A percentile compares a stretch with the other conserved stretches of the same genome.
These are phyloP conservation scores for Trichoderma aggressivum DNA, from an alignment of 2,329 filamentous ascomycete genomes.

Conservation along the genomic window DNA sequence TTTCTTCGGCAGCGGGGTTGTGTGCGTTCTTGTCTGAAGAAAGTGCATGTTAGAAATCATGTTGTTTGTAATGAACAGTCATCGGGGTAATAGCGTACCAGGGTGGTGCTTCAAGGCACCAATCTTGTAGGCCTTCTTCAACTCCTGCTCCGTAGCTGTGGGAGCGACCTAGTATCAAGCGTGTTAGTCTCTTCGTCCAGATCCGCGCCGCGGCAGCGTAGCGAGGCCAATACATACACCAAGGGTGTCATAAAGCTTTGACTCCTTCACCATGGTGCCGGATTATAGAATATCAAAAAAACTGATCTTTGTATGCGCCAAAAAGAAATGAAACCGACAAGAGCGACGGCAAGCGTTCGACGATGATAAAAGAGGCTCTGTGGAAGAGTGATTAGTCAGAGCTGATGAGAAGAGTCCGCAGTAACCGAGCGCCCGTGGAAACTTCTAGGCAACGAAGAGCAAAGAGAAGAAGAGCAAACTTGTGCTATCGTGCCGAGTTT, in stretches of 20 bases:
- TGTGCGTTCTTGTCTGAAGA: slow-evolving; percentile 86
- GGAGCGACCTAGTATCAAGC: slow-evolving; percentile 61
- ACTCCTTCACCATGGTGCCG: slow-evolving; percentile 71
- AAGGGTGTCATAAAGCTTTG: slow-evolving; percentile 73
- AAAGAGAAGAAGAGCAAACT: neutral
- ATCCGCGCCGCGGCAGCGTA: neutral
- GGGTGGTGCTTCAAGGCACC: slow-evolving; percentile 81
- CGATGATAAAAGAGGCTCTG: slow-evolving; percentile 8
- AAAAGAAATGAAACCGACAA: slow-evolving; percentile 4
- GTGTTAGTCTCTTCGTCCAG: slow-evolving; percentile 22
- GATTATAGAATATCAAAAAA: slow-evolving; percentile 13
- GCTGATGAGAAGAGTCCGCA: neutral
- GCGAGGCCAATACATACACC: slow-evolving; percentile 55
- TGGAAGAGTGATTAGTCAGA: slow-evolving; percentile 16
- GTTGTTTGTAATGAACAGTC: neutral
- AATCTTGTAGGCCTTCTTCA: slow-evolving; percentile 89
- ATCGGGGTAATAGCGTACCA: slow-evolving; percentile 52
- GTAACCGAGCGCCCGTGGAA: neutral
- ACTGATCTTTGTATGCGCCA: neutral
- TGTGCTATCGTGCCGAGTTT: neutral
- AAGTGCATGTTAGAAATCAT: slow-evolving; percentile 18
- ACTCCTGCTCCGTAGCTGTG: slow-evolving; percentile 75
- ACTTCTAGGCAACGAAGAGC: neutral
- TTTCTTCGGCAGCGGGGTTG: slow-evolving; percentile 89
- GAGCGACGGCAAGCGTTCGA: neutral